phyloP scores from a whole-genome alignment of 2,329 filamentous ascomycete species.

The Fonsecaea monophora region DNA sequence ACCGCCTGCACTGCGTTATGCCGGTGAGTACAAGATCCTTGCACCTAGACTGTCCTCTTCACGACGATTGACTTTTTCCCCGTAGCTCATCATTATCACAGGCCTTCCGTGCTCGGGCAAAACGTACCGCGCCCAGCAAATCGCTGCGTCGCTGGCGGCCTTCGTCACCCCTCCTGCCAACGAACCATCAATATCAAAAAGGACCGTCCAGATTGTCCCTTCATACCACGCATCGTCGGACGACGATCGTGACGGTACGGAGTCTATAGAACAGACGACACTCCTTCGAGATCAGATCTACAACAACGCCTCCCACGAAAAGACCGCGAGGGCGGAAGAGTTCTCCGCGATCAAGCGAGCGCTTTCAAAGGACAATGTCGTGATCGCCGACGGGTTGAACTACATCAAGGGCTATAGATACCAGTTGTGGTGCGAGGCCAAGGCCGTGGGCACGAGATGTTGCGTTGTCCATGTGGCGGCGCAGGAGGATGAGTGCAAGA shows the following conservation, averaged over 20 bases:
- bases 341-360: slow-evolving; percentile 67
- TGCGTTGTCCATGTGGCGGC: slow-evolving; percentile 60
- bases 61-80: slow-evolving; percentile 4
- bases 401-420: slow-evolving; percentile 74
- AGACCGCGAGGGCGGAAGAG: slow-evolving; percentile 67
- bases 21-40: slow-evolving; percentile 32
- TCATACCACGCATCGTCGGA: slow-evolving; percentile 57
- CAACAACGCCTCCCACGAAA: slow-evolving; percentile 53
- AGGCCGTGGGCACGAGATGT: slow-evolving; percentile 66
- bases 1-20: slow-evolving; percentile 22
- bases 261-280: slow-evolving; percentile 30
- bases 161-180: slow-evolving; percentile 42
- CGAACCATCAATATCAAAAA: slow-evolving; percentile 39
- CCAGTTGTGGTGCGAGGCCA: slow-evolving; percentile 71
- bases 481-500: slow-evolving; percentile 38
- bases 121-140: slow-evolving; percentile 65
- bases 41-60: background rate
- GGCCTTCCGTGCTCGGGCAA: slow-evolving; percentile 70
- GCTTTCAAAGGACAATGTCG: slow-evolving; percentile 63
- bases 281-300: slow-evolving; percentile 38
- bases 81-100: slow-evolving; percentile 66
- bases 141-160: slow-evolving; percentile 58
- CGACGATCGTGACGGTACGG: slow-evolving; percentile 41
- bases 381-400: slow-evolving; percentile 69
- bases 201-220: slow-evolving; percentile 57